A percentile compares a stretch with the other conserved stretches of the same genome.
Conservation (phyloP, 805 yeast genomes). For the Metschnikowia lochheadii region DNA sequence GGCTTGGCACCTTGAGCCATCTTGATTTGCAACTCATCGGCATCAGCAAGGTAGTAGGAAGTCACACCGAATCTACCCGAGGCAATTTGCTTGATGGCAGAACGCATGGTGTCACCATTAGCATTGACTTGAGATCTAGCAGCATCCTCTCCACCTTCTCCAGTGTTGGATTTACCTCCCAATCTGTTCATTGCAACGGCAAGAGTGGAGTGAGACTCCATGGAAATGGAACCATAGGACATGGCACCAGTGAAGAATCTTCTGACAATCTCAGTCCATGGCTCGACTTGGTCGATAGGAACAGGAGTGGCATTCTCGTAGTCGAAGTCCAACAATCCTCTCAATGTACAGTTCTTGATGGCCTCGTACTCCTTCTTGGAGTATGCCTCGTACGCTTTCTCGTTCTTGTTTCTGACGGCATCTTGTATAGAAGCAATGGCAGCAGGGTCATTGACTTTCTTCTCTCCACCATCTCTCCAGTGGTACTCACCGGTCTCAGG, state of each 20-base stretch:
- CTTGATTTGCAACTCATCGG: constrained; percentile 95
- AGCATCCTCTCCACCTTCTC: constrained; percentile 99
- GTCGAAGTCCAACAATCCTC: constrained; percentile 93
- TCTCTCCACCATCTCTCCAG: constrained; percentile 98
- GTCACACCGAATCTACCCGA: constrained; percentile 98
- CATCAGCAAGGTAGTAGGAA: constrained; percentile 88
- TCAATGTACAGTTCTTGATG: constrained; percentile 83
- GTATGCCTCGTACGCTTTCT: constrained; percentile 85
- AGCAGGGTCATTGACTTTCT: constrained; percentile 90
- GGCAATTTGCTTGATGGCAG: constrained; percentile 97
- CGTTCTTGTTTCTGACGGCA: constrained; percentile 97
- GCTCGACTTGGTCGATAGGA: constrained; percentile 97
- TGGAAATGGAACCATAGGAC: constrained; percentile 98
- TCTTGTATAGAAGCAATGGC: constrained; percentile 95
- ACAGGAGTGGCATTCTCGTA: constrained; percentile 65
- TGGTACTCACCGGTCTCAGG: constrained; percentile 97
- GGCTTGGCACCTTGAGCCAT: constrained; percentile 99
- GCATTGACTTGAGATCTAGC: constrained; percentile 76
- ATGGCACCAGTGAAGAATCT: constrained; percentile 99
- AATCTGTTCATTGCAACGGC: constrained; percentile 98
- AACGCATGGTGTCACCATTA: constrained; percentile 96
- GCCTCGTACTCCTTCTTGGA: constrained; percentile 89
- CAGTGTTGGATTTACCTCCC: constrained; percentile 97
- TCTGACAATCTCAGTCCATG: constrained; percentile 98
- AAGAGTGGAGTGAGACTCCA: constrained; percentile 96